phyloP scores from a whole-genome alignment of 163 green algal genomes.

The Chlorella variabilis region DNA sequence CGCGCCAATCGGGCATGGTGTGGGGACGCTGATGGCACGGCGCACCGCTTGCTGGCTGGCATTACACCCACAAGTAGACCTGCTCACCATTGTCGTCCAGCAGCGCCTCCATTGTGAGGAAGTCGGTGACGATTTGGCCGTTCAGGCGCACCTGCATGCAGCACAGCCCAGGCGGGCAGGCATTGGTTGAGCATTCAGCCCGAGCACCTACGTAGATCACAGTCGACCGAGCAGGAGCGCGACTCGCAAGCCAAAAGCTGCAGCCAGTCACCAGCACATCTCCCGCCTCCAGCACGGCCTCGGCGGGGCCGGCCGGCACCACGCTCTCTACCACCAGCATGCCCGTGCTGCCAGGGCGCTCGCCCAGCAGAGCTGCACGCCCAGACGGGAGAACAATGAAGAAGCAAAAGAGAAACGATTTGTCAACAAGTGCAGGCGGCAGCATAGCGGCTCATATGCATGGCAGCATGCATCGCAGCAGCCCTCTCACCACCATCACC shows the following conservation, averaged over 20 bases:
- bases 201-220: too few species aligned
- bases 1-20: too few species aligned
- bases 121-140: slow-evolving; percentile 67
- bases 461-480: too few species aligned
- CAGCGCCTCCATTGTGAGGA: slow-evolving; percentile 78
- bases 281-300: slow-evolving; percentile 79
- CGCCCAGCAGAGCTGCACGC: slow-evolving; percentile 3
- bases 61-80: slow-evolving; percentile 28
- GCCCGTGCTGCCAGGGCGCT: slow-evolving; percentile 59
- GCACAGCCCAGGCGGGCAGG: background rate
- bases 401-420: background rate
- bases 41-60: too few species aligned
- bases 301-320: slow-evolving; percentile 74
- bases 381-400: background rate
- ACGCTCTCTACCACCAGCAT: slow-evolving; percentile 91
- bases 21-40: background rate
- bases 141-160: slow-evolving; percentile 69
- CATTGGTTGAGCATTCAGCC: too few species aligned
- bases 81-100: slow-evolving; percentile 62
- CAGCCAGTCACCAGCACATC: slow-evolving; percentile 84
- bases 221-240: too few species aligned
- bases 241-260: background rate
- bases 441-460: too few species aligned
- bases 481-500: background rate
- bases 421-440: too few species aligned